Conservation (phyloP, 192 early-diverging fungal genomes). For the Coemansia sp. region DNA sequence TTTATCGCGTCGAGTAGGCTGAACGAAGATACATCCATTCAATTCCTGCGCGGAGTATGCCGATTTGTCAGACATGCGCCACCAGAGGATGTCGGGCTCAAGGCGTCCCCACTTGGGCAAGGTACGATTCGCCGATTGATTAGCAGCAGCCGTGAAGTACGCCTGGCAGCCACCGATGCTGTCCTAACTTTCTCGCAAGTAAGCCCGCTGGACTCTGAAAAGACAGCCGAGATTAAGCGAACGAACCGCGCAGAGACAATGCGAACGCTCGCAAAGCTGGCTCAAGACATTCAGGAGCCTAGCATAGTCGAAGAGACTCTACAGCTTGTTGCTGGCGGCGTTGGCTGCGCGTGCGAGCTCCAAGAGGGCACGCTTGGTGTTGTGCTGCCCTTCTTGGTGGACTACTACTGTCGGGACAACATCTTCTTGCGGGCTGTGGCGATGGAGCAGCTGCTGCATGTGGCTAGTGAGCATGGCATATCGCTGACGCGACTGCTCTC, state of each 20-base stretch:
- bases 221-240: slow-evolving; percentile 11
- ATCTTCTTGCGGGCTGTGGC: slow-evolving; percentile 51
- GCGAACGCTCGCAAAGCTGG: slow-evolving; percentile 7
- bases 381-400: slow-evolving; percentile 28
- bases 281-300: slow-evolving; percentile 9
- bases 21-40: slow-evolving; percentile 15
- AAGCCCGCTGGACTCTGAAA: slow-evolving; percentile 8
- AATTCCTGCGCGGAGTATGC: slow-evolving; percentile 27
- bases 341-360: slow-evolving; percentile 31
- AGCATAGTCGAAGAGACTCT: slow-evolving; percentile 42
- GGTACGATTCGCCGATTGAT: slow-evolving; percentile 34
- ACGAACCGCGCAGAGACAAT: slow-evolving; percentile 36
- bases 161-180: slow-evolving; percentile 39
- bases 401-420: slow-evolving; percentile 38
- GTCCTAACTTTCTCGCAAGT: slow-evolving; percentile 28
- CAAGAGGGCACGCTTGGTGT: slow-evolving; percentile 23
- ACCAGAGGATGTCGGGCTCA: slow-evolving; percentile 30
- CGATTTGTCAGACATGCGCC: slow-evolving; percentile 48
- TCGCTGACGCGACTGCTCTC: slow-evolving; percentile 27
- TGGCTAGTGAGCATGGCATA: slow-evolving; percentile 28
- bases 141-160: slow-evolving; percentile 48
- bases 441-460: slow-evolving; percentile 44
- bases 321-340: slow-evolving; percentile 39
- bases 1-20: slow-evolving; percentile 44
- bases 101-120: slow-evolving; percentile 38